Base-by-base conservation (phyloP, 2,329 filamentous ascomycete species). In the Ambrosiella cleistominuta region DNA sequence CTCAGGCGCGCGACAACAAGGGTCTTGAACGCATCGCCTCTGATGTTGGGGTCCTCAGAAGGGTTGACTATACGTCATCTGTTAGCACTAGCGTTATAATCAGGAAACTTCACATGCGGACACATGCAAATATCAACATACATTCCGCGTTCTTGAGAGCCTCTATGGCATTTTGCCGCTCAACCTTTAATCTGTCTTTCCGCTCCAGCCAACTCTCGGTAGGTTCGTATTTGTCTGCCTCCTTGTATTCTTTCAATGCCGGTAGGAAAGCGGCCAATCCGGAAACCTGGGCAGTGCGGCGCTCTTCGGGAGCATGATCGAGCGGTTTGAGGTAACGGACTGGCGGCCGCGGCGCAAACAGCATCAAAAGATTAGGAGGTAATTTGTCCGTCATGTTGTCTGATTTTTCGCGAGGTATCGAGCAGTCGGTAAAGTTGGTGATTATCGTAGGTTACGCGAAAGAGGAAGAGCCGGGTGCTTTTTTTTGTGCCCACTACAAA, bases 21-120 rank as follows among this genome's bases (percentile, higher is more conserved):
- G 12, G 93, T 98, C 72, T 88, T 95, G 76, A 93, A 96, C 1
- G 91, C 85, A 72, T 97, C 90, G 59, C 93, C 91, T 63, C 89
- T 82, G 63, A 95, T 85, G 65, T 96, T 93, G 11, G 85, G 80
- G 66, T 98, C 93, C 42, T 93, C 83, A 27, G 75, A 73, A 6
- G 93, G 91, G 62, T 91, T 86, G 70, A 86, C 90, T 90, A 63
- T 63, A 17, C 15, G 7, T 50, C 19, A 27, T 9, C 37, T n/a
- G 39, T 42, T 11, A n/a, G 39, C n/a, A 12, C 39, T 5, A 42
- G 39, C 39, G 39, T 42, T 42, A n/a, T 37, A 40, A 8, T 47
- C 35, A 51, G 19, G 6, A 35, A 35, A 51, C 27, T 19, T 54
- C n/a, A 9, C 12, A 27, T n/a, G 13, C 3, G 7, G 3, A 51